phyloP scores from a whole-genome alignment of 139 green algal genomes.

The Ettlia oleoabundans region DNA sequence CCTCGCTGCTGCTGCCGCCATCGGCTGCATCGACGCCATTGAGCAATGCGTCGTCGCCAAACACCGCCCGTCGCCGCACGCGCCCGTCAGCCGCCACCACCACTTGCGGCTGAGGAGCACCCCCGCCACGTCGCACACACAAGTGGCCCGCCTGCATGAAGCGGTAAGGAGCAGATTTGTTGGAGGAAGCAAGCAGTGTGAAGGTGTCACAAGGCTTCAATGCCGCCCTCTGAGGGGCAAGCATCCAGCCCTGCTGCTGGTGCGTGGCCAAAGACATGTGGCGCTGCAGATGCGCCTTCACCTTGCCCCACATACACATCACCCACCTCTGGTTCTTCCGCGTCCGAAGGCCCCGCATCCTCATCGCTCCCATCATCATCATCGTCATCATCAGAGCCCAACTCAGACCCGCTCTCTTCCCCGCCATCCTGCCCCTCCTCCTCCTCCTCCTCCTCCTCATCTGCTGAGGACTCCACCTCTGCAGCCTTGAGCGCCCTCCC shows the following conservation, averaged over 20 bases:
- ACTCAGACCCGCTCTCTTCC: slow-evolving; percentile 11
- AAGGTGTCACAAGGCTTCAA: not conserved
- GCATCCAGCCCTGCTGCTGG: not conserved
- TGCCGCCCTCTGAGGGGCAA: not conserved
- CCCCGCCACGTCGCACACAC: not conserved
- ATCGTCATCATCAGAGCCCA: slow-evolving; percentile 41
- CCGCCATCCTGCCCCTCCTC: slow-evolving; percentile 45
- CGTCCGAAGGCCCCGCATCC: not conserved
- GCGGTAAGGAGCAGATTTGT: not conserved
- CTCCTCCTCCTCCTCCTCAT: slow-evolving; percentile 32
- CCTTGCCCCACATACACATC: too few species aligned
- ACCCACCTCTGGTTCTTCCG: too few species aligned
- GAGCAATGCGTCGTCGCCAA: slow-evolving; percentile 30
- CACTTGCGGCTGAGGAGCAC: slow-evolving; percentile 27
- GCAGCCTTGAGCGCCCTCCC: slow-evolving; percentile 19
- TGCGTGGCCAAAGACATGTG: not conserved
- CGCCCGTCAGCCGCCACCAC: slow-evolving; percentile 46
- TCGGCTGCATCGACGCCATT: not conserved
- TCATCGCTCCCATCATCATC: slow-evolving; percentile 37
- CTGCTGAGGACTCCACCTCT: slow-evolving; percentile 21
- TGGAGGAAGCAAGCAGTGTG: not conserved
- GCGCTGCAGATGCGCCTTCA: too few species aligned
- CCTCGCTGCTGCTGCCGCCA: slow-evolving; percentile 14
- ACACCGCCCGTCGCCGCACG: slow-evolving; percentile 63
- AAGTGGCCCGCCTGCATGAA: not conserved